phyloP scores from a whole-genome alignment of 257 asterid genomes.

The Forsythia suspensa region DNA sequence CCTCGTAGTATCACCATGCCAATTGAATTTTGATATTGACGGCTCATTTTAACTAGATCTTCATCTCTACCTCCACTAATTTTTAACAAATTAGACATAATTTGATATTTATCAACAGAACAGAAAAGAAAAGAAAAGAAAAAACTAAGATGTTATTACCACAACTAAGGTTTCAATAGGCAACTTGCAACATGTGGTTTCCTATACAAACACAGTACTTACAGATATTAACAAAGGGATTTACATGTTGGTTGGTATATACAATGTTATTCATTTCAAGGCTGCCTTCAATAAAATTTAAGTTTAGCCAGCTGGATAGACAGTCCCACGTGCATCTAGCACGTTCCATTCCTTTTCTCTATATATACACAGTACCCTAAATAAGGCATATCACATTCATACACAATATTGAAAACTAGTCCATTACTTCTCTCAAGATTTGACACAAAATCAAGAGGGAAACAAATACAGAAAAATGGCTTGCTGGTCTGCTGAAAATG shows the following conservation, averaged over 20 bases:
- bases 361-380: conserved; percentile 30
- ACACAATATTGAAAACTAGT: conserved; percentile 15
- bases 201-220: not conserved
- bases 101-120: not conserved
- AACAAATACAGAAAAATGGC: conserved; percentile 40
- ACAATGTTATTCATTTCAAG: conserved; percentile 6
- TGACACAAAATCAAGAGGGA: not conserved
- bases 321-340: conserved; percentile 41
- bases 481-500: conserved; percentile 93
- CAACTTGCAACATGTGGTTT: conserved; percentile 2
- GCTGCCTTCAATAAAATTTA: conserved; percentile 23
- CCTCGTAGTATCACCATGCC: too few species aligned
- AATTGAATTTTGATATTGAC: not conserved
- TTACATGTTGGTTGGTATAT: not conserved
- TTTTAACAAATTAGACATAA: not conserved
- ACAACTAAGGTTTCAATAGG: not conserved
- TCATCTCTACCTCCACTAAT: not conserved
- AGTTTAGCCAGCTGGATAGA: conserved; percentile 53
- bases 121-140: not conserved
- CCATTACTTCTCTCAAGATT: conserved; percentile 16
- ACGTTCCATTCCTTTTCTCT: conserved; percentile 28
- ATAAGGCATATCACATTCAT: conserved; percentile 18
- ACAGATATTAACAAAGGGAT: conserved; percentile 5
- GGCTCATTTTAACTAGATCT: not conserved
- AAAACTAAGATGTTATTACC: not conserved